Base-by-base conservation (phyloP, 1,284 basidiomycete genomes). In the Neotropicomus parvogracilis region DNA sequence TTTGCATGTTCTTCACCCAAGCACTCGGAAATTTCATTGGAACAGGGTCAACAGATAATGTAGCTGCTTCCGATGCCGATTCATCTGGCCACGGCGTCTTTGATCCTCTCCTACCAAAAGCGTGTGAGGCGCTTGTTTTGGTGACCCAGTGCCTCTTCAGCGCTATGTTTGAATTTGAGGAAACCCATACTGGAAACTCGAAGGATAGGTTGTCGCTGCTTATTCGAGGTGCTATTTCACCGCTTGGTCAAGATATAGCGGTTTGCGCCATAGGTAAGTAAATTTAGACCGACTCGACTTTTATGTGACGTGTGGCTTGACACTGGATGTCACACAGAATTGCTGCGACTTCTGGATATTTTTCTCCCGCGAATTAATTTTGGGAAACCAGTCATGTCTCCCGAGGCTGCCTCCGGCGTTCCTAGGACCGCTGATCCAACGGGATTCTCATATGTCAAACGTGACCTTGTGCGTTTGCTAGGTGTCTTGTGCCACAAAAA, bases 361-460 rank as follows among this genome's bases (percentile, higher is more conserved):
- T 88, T 93, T 61, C 75, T 92, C 28, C 91, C 91, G 5, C 80
- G 88, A 8, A 85, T 92, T 54, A 83, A 80, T 60, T 83, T 83
- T 65, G 86, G 83, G 44, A 83, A 78, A 63, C 72, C 75, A 1
- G 75, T 82, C 13, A 42, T 53, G 36, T 50, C 64, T 26, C 57
- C 66, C 12, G 27, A 38, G 27, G 14, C 28, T 14, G 54, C 53
- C 21, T 59, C 59, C 48, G 58, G 48, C 31, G 49, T 56, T 54
- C 41, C 57, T 10, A 51, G 37, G 26, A 33, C 52, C 28, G 43
- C 56, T 5, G 75, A 78, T 37, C 62, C 68, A 29, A 72, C 73
- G n/a, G 88, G 87, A 1, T 91, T 95, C 60, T 74, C 77, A 1
- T 88, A 88, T 61, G 72, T 94, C 49, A 92, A 92, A 68, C 78